phyloP scores from a whole-genome alignment of 2,329 filamentous ascomycete genomes.

The Cordyceps farinosa region DNA sequence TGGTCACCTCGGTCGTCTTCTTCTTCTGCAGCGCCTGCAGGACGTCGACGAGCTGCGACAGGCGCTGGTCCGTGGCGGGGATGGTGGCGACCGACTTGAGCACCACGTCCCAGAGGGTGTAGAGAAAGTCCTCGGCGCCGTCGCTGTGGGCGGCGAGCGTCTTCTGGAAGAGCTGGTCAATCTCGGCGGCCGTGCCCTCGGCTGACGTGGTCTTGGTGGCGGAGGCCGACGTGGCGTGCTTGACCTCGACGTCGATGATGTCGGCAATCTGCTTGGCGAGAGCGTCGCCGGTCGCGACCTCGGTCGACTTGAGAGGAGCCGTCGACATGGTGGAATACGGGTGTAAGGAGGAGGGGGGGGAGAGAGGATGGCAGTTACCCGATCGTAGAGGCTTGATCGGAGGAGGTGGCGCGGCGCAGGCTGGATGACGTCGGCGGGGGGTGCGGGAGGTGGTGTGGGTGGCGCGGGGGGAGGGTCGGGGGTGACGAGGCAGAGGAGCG shows the following conservation, averaged over 20 bases:
- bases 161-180: slow-evolving; percentile 26
- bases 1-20: slow-evolving; percentile 24
- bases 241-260: slow-evolving; percentile 27
- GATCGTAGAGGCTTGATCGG: not conserved
- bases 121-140: slow-evolving; percentile 25
- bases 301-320: slow-evolving; percentile 12
- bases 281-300: slow-evolving; percentile 9
- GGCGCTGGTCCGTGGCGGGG: slow-evolving; percentile 26
- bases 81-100: slow-evolving; percentile 26
- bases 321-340: not conserved
- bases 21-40: slow-evolving; percentile 25
- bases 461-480: not conserved
- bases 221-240: slow-evolving; percentile 13
- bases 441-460: not conserved
- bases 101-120: slow-evolving; percentile 29
- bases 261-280: slow-evolving; percentile 21
- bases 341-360: not conserved
- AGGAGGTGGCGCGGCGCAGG: not conserved
- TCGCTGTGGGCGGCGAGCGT: slow-evolving; percentile 20
- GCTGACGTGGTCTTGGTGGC: slow-evolving; percentile 16
- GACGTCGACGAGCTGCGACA: slow-evolving; percentile 24
- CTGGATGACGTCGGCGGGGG: slow-evolving; percentile 13
- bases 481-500: not conserved
- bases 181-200: slow-evolving; percentile 23
- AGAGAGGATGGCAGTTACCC: not conserved